phyloP scores from a whole-genome alignment of 306 rosid species.

The Trifolium dubium region DNA sequence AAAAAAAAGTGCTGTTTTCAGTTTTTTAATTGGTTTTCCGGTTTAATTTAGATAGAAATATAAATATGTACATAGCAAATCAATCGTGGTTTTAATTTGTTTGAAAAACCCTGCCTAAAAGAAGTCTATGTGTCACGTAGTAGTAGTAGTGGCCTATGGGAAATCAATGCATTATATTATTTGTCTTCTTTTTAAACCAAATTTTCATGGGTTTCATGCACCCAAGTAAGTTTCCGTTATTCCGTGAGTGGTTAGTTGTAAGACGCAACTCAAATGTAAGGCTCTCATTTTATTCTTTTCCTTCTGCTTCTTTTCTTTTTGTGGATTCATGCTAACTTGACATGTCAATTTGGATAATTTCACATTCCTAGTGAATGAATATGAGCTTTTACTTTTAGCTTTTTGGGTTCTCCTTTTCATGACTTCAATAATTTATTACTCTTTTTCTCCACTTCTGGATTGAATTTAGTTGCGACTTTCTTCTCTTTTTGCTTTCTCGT shows the following conservation, averaged over 20 bases:
- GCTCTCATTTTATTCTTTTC: slow-evolving; percentile 14
- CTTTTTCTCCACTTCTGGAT: not conserved
- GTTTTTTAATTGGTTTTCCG: no score
- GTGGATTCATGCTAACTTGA: slow-evolving; percentile 28
- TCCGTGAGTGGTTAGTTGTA: slow-evolving; percentile 41
- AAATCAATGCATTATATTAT: not conserved
- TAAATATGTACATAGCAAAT: no score
- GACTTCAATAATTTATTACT: slow-evolving; percentile 35
- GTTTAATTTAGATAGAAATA: no score
- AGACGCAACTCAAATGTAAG: not conserved
- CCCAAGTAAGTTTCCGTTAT: not conserved
- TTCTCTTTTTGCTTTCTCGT: slow-evolving; percentile 26
- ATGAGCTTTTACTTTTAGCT: slow-evolving; percentile 18
- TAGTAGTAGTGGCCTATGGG: not conserved
- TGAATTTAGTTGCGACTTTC: not conserved
- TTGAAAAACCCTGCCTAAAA: not conserved
- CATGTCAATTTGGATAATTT: slow-evolving; percentile 24
- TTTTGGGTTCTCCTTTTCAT: slow-evolving; percentile 30
- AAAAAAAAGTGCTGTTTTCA: no score
- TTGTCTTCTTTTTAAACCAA: not conserved
- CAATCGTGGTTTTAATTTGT: not conserved
- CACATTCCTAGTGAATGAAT: slow-evolving; percentile 26
- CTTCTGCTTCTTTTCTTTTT: slow-evolving; percentile 19
- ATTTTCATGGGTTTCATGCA: slow-evolving; percentile 46
- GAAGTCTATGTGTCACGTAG: not conserved